Percentiles rank a stretch among this genome's conserved stretches.
Evolutionary conservation across 2,329 filamentous ascomycete genomes (phyloP).

Genomic region (Stagonosporopsis rhizophila): DNA sequence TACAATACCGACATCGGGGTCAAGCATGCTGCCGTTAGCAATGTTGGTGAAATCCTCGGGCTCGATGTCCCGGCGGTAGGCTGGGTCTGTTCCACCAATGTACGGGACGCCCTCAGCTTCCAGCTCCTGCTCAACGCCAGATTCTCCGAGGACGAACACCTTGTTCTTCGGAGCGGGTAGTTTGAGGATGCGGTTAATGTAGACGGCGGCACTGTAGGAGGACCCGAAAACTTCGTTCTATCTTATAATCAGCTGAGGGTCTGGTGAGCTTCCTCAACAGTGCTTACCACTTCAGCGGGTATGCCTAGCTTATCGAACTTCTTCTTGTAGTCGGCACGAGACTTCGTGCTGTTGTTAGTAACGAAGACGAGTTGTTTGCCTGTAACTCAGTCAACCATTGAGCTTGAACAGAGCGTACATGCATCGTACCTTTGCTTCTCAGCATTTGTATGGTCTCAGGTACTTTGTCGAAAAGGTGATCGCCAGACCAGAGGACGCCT

Average conservation of each 20-base stretch:
- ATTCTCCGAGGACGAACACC: slow-evolving; percentile 92
- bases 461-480: slow-evolving; percentile 84
- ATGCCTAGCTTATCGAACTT: slow-evolving; percentile 87
- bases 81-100: slow-evolving; percentile 85
- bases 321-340: slow-evolving; percentile 87
- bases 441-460: slow-evolving; percentile 86
- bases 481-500: slow-evolving; percentile 97
- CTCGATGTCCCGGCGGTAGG: slow-evolving; percentile 77
- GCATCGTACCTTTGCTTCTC: slow-evolving; percentile 73
- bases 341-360: slow-evolving; percentile 99
- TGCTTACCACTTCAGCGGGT: slow-evolving; percentile 68
- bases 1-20: slow-evolving; percentile 88
- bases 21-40: slow-evolving; percentile 74
- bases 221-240: slow-evolving; percentile 95
- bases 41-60: slow-evolving; percentile 81
- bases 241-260: slow-evolving; percentile 7
- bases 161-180: slow-evolving; percentile 83
- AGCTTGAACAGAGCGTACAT: too few relatives aligned
- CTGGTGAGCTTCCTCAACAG: neutral
- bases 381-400: slow-evolving; percentile 45
- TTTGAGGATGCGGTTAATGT: slow-evolving; percentile 90
- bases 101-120: slow-evolving; percentile 78
- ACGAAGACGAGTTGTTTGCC: slow-evolving; percentile 95
- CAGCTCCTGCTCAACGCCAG: slow-evolving; percentile 89
- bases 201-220: slow-evolving; percentile 92